Percentiles rank a stretch among this genome's conserved stretches.
Evolutionary conservation across 1,139 yeast genomes (phyloP).

Genomic region (Geotrichum aggregatum): DNA sequence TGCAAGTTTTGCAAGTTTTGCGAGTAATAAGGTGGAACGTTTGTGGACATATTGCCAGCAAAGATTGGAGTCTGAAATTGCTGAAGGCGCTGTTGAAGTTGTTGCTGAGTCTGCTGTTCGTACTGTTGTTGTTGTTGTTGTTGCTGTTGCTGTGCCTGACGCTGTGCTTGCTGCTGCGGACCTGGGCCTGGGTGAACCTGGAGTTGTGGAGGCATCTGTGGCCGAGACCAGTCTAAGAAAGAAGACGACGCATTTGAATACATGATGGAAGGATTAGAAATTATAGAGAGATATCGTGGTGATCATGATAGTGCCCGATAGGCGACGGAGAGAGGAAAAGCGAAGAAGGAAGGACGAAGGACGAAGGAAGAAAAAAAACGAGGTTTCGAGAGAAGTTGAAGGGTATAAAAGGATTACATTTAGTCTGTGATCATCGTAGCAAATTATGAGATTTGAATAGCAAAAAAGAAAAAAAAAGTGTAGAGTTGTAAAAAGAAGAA

Average conservation of each 20-base stretch:
- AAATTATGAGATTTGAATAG: neutral
- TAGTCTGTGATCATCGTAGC: neutral
- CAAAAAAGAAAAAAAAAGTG: neutral
- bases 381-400: neutral
- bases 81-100: constrained; percentile 5
- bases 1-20: neutral
- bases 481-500: neutral
- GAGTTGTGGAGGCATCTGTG: constrained; percentile 8
- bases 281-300: neutral
- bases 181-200: neutral
- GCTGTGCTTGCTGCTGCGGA: constrained; percentile 8
- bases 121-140: constrained; percentile 7
- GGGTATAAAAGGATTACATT: neutral
- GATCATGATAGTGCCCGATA: neutral
- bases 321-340: neutral
- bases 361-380: constrained; percentile 1
- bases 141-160: constrained; percentile 11
- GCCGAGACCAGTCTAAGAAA: constrained; percentile 10
- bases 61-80: neutral
- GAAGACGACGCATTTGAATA: constrained; percentile 10
- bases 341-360: neutral
- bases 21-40: neutral
- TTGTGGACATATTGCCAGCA: neutral
- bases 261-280: constrained; percentile 2
- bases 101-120: constrained; percentile 13